Percentiles rank a stretch among this genome's conserved stretches.
These are phyloP conservation scores for Cubamyces sp. DNA, from an alignment of 768 basidiomycete species.

Conservation along the genomic window DNA sequence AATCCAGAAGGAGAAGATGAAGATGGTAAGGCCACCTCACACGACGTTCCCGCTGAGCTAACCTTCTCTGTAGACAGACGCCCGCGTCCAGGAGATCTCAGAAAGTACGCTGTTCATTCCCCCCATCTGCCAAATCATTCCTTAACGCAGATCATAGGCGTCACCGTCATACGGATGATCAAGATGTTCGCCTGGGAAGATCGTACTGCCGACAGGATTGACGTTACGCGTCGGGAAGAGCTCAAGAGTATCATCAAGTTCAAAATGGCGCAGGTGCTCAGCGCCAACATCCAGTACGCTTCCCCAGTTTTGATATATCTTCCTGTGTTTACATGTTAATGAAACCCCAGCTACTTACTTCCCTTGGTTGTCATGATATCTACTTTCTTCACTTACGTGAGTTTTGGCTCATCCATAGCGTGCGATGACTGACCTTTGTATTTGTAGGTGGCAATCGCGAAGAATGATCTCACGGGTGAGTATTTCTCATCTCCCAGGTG, in stretches of 20 bases:
- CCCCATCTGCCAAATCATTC: too few relatives aligned
- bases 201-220: slow-evolving; percentile 54
- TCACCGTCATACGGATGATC: slow-evolving; percentile 46
- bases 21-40: slow-evolving; percentile 33
- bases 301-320: neutral
- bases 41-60: too few relatives aligned
- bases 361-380: slow-evolving; percentile 68
- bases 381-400: slow-evolving; percentile 58
- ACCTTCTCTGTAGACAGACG: too few relatives aligned
- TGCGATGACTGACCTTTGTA: too few relatives aligned
- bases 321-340: slow-evolving; percentile 28
- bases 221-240: slow-evolving; percentile 41
- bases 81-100: too few relatives aligned
- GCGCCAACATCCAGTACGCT: slow-evolving; percentile 47
- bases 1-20: slow-evolving; percentile 44
- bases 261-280: slow-evolving; percentile 52
- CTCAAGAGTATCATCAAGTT: slow-evolving; percentile 54
- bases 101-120: too few relatives aligned
- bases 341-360: slow-evolving; percentile 59
- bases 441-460: too few relatives aligned
- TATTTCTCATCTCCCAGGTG: neutral
- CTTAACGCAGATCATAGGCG: slow-evolving; percentile 24
- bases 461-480: slow-evolving; percentile 26
- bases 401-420: too few relatives aligned
- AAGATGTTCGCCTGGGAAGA: slow-evolving; percentile 50